These are phyloP conservation scores for Rubia yunnanensis DNA, from an alignment of 257 asterid species.

Conservation along the genomic window DNA sequence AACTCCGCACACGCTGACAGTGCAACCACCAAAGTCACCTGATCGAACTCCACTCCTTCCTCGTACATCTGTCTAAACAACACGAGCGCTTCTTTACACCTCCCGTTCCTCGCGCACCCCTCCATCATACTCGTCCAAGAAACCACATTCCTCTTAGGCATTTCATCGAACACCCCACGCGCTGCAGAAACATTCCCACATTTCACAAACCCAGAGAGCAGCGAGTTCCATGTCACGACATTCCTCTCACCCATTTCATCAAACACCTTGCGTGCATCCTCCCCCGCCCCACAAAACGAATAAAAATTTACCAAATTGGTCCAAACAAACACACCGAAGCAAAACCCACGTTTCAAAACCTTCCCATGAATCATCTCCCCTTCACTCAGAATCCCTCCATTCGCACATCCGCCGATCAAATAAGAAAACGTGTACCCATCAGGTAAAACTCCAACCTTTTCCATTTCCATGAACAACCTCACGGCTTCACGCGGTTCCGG, in stretches of 20 bases:
- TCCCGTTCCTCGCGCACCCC: conserved; percentile 54
- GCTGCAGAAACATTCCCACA: conserved; percentile 46
- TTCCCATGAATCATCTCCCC: conserved; percentile 65
- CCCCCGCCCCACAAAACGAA: conserved; percentile 20
- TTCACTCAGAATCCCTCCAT: conserved; percentile 41
- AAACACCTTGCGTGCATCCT: conserved; percentile 44
- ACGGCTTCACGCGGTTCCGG: conserved; percentile 32
- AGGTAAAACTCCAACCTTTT: conserved; percentile 28
- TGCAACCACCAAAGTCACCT: conserved; percentile 52
- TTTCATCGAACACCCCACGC: conserved; percentile 30
- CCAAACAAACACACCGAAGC: conserved; percentile 45
- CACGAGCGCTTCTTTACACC: conserved; percentile 45
- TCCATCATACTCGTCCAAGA: conserved; percentile 87
- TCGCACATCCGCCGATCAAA: conserved; percentile 44
- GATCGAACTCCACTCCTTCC: conserved; percentile 45
- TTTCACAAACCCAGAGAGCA: conserved; percentile 50
- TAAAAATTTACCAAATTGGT: conserved; percentile 69
- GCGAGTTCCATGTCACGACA: conserved; percentile 67
- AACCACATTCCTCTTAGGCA: conserved; percentile 59
- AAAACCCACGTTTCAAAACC: conserved; percentile 44
- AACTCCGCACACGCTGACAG: conserved; percentile 75
- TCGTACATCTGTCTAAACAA: conserved; percentile 44
- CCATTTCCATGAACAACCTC: conserved; percentile 35
- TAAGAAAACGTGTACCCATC: conserved; percentile 61
- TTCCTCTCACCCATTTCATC: conserved; percentile 56